Percentiles rank a stretch among this genome's conserved stretches.
Evolutionary conservation across 768 basidiomycete species (phyloP).

Genomic region (Suillus lakei): DNA sequence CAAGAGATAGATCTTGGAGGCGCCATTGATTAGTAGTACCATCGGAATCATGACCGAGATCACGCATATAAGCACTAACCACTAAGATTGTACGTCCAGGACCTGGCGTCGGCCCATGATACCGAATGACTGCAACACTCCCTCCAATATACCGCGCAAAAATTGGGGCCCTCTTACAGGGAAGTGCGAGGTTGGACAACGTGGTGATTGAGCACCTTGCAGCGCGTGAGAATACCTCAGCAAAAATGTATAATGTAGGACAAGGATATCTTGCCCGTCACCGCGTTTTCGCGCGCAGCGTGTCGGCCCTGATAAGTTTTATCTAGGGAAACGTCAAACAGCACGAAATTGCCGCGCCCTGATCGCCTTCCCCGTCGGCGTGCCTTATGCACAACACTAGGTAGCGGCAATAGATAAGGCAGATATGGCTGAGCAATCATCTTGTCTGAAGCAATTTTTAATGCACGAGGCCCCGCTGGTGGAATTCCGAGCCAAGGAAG

Average conservation of each 20-base stretch:
- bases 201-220: not conserved
- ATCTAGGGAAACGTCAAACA: not conserved
- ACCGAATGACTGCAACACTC: not conserved
- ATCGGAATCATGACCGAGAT: not conserved
- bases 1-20: not conserved
- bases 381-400: not conserved
- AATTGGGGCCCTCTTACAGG: not conserved
- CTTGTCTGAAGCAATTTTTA: not conserved
- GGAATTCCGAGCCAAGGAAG: not conserved
- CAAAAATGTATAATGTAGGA: constrained; percentile 1
- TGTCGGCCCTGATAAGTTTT: not conserved
- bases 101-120: not conserved
- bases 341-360: not conserved
- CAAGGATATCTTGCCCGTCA: constrained; percentile 1
- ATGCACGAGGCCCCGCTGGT: not conserved
- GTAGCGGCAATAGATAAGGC: not conserved
- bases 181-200: not conserved
- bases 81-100: not conserved
- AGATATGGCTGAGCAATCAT: not conserved
- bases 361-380: not conserved
- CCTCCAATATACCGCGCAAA: not conserved
- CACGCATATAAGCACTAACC: not conserved
- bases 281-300: not conserved
- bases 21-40: not conserved
- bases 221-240: not conserved